Percentiles rank a stretch among this genome's conserved stretches.
phyloP scores from a whole-genome alignment of 257 asterid genomes.

The Penstemon davidsonii region DNA sequence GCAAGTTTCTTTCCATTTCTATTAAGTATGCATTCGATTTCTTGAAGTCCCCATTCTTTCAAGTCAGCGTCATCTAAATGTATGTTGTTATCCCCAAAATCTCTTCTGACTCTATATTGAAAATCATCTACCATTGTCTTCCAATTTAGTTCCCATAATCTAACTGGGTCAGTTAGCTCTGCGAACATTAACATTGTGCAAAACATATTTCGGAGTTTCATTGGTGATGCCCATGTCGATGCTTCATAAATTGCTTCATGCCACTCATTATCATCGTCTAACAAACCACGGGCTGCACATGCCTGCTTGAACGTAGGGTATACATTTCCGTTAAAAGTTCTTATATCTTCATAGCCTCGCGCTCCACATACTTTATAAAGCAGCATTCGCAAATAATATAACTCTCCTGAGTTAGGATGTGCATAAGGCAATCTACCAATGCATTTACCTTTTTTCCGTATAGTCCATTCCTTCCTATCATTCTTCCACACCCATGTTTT shows the following conservation, averaged over 20 bases:
- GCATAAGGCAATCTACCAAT: no score
- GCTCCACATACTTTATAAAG: not conserved
- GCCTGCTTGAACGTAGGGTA: not conserved
- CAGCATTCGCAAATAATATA: no score
- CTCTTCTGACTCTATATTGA: not conserved
- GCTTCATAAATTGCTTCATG: not conserved
- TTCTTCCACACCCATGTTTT: slow-evolving; percentile 4
- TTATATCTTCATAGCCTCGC: not conserved
- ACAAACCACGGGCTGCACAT: not conserved
- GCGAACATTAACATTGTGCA: no score
- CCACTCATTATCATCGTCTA: not conserved
- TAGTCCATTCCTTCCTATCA: no score
- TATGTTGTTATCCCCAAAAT: not conserved
- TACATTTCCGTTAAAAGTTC: not conserved
- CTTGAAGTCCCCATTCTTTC: not conserved
- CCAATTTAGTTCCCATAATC: no score
- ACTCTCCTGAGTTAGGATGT: no score
- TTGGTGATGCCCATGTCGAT: not conserved
- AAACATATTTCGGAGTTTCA: no score
- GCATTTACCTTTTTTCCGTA: no score
- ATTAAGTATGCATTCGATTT: not conserved
- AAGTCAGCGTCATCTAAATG: no score
- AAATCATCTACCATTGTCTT: no score
- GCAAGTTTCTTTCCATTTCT: no score
- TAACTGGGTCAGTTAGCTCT: no score